These are phyloP conservation scores for Diplodia intermedia DNA, from an alignment of 2,329 filamentous ascomycete genomes.

Conservation along the genomic window DNA sequence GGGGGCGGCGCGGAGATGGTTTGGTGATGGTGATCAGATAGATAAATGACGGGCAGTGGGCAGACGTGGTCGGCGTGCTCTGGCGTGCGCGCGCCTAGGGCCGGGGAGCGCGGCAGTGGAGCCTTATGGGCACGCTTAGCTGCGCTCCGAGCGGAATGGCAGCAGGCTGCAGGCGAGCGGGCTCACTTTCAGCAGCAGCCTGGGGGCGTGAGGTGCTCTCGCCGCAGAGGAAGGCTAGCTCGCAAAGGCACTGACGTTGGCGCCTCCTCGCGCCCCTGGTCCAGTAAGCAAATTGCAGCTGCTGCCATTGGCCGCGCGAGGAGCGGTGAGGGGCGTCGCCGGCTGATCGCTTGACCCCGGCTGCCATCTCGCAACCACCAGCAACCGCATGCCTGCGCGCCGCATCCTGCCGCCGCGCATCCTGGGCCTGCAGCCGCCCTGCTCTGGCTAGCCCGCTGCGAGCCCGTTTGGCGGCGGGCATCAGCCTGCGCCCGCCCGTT, in stretches of 20 bases:
- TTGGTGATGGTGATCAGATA: slow-evolving; percentile 33
- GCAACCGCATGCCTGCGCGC: no score
- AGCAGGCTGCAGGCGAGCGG: slow-evolving; percentile 8
- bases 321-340: slow-evolving; percentile 23
- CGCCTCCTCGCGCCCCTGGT: slow-evolving; percentile 14
- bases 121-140: slow-evolving; percentile 5
- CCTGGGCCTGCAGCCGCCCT: background rate
- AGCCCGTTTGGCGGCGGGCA: background rate
- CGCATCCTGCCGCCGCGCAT: no score
- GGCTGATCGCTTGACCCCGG: slow-evolving; percentile 23
- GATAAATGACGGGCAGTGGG: slow-evolving; percentile 20
- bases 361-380: background rate
- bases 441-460: background rate
- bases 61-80: slow-evolving; percentile 21
- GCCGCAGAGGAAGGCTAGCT: slow-evolving; percentile 13
- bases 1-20: slow-evolving; percentile 32
- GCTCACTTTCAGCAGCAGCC: slow-evolving; percentile 1
- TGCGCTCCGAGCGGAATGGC: background rate
- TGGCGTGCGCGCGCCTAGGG: background rate
- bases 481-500: no score
- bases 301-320: slow-evolving; percentile 9
- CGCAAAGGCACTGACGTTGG: slow-evolving; percentile 30
- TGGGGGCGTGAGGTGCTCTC: slow-evolving; percentile 7
- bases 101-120: slow-evolving; percentile 21
- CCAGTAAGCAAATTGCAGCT: slow-evolving; percentile 13